These are phyloP conservation scores for Scutellaria baicalensis DNA, from an alignment of 257 asterid genomes.

Conservation along the genomic window DNA sequence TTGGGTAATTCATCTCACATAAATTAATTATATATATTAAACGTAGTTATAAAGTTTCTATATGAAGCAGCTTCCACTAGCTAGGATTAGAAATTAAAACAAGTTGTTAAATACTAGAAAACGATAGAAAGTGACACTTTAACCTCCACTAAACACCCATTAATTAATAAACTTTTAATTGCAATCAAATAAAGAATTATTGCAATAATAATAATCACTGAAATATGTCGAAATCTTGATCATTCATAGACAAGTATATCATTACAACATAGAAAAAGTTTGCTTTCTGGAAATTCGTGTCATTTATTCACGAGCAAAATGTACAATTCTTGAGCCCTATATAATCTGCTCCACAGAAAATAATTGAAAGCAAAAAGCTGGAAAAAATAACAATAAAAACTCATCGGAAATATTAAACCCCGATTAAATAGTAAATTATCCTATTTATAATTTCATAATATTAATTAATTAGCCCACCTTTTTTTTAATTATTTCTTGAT, in stretches of 20 bases:
- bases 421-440: not conserved
- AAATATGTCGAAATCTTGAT: not conserved
- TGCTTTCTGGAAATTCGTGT: not conserved
- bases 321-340: slow-evolving; percentile 16
- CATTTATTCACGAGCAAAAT: slow-evolving; percentile 23
- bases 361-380: not conserved
- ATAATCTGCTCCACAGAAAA: slow-evolving; percentile 5
- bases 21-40: too few relatives aligned
- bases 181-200: slow-evolving; percentile 4
- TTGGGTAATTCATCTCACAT: too few relatives aligned
- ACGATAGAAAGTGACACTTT: slow-evolving; percentile 18
- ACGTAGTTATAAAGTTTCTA: too few relatives aligned
- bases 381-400: not conserved
- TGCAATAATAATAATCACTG: not conserved
- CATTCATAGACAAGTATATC: not conserved
- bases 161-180: slow-evolving; percentile 4
- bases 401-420: not conserved
- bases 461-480: not conserved
- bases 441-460: not conserved
- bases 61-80: too few relatives aligned
- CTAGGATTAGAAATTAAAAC: not conserved
- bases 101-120: not conserved
- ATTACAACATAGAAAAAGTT: not conserved
- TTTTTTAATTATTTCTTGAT: not conserved
- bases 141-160: slow-evolving; percentile 23